These are phyloP conservation scores for Naganishia cerealis DNA, from an alignment of 1,284 basidiomycete genomes.

Conservation along the genomic window DNA sequence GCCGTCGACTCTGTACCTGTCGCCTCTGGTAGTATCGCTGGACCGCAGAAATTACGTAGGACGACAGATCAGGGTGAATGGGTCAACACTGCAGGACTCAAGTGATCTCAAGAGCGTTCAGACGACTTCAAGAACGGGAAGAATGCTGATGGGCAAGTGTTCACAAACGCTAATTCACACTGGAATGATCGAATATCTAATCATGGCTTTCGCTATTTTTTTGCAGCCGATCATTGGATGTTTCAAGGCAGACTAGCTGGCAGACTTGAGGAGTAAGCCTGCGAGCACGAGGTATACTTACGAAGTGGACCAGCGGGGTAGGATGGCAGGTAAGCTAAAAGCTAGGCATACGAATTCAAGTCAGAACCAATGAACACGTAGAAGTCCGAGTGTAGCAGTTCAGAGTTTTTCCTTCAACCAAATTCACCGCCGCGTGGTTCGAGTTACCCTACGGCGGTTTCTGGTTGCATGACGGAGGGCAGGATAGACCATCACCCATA, in stretches of 20 bases:
- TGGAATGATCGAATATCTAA: not conserved
- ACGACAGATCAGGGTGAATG: not conserved
- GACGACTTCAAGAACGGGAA: not conserved
- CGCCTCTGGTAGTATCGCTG: constrained; percentile 7
- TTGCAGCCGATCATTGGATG: constrained; percentile 5
- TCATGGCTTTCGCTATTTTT: constrained; percentile 4
- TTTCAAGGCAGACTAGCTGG: not conserved
- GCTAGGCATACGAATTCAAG: too few species aligned
- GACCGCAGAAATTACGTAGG: not conserved
- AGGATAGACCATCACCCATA: too few species aligned
- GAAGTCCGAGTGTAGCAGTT: too few species aligned
- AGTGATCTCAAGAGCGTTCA: not conserved
- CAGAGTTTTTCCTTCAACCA: too few species aligned
- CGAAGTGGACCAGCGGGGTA: too few species aligned
- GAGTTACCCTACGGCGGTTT: too few species aligned
- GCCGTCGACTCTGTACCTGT: constrained; percentile 8
- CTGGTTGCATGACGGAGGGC: too few species aligned
- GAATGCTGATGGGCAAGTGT: not conserved
- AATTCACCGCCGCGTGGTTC: too few species aligned
- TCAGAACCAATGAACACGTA: too few species aligned
- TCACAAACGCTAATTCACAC: not conserved
- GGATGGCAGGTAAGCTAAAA: too few species aligned
- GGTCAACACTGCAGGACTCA: not conserved
- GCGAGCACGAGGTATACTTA: too few species aligned
- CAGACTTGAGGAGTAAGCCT: too few species aligned